A percentile compares a stretch with the other conserved stretches of the same genome.
Conservation (phyloP, 176 grass and related monocot genomes). For the Phoenix roebelenii region DNA sequence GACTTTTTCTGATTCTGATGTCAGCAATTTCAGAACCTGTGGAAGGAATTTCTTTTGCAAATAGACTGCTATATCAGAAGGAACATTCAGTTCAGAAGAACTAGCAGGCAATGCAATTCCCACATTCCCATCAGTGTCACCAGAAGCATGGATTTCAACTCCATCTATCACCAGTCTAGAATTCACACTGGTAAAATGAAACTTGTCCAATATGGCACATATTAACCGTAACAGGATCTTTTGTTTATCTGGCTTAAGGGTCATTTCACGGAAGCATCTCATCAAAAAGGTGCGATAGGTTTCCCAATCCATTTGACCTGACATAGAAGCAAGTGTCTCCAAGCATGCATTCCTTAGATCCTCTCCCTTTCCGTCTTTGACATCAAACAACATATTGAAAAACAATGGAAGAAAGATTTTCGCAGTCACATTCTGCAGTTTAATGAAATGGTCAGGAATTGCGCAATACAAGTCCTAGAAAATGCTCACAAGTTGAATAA, state of each 20-base stretch:
- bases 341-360: slow-evolving; percentile 76
- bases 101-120: slow-evolving; percentile 10
- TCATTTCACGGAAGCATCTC: slow-evolving; percentile 70
- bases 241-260: slow-evolving; percentile 61
- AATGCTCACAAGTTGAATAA: too few relatives aligned
- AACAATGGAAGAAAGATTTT: slow-evolving; percentile 92
- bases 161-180: not conserved
- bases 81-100: slow-evolving; percentile 22
- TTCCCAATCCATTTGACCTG: slow-evolving; percentile 71
- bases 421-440: slow-evolving; percentile 55
- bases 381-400: slow-evolving; percentile 79
- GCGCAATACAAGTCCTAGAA: not conserved
- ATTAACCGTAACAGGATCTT: slow-evolving; percentile 78
- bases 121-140: not conserved
- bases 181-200: slow-evolving; percentile 43
- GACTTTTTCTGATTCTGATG: slow-evolving; percentile 68
- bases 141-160: slow-evolving; percentile 18
- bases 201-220: slow-evolving; percentile 59
- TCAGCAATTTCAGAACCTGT: slow-evolving; percentile 61
- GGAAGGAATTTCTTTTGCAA: slow-evolving; percentile 63
- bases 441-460: not conserved
- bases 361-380: slow-evolving; percentile 83
- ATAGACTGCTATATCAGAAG: slow-evolving; percentile 53
- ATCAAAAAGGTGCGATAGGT: slow-evolving; percentile 65
- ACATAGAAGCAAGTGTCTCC: slow-evolving; percentile 70